A percentile compares a stretch with the other conserved stretches of the same genome.
phyloP scores from a whole-genome alignment of 164 flowering plant genomes.

The Berberis vulgaris region DNA sequence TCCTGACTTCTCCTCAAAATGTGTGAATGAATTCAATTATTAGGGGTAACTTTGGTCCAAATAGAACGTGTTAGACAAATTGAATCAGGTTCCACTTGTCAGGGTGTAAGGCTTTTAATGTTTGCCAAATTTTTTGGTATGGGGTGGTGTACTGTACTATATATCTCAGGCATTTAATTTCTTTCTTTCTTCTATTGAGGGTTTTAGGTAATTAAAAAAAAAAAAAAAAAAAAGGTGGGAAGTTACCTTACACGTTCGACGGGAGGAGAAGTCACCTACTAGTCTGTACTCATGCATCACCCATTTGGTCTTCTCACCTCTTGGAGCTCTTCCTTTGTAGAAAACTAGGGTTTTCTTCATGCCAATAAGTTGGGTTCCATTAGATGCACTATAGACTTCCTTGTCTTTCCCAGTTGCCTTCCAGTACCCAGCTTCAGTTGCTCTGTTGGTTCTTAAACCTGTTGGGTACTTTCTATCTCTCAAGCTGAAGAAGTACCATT shows the following conservation, averaged over 20 bases:
- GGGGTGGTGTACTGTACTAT: too few relatives aligned
- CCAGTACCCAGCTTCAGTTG: conserved; percentile 86
- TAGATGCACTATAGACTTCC: conserved; percentile 40
- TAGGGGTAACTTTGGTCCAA: too few relatives aligned
- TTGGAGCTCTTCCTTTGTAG: conserved; percentile 76
- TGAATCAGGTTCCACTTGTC: too few relatives aligned
- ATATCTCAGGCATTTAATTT: too few relatives aligned
- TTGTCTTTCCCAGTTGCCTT: conserved; percentile 84
- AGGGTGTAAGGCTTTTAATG: too few relatives aligned
- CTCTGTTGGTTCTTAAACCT: conserved; percentile 70
- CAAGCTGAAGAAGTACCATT: conserved; percentile 77
- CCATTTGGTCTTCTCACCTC: conserved; percentile 74
- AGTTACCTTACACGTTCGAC: conserved; percentile 51
- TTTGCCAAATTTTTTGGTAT: too few relatives aligned
- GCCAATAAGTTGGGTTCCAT: conserved; percentile 38
- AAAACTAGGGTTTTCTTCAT: conserved; percentile 86
- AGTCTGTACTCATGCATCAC: conserved; percentile 91
- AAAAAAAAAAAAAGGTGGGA: too few relatives aligned
- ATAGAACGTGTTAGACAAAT: too few relatives aligned
- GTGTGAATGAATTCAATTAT: too few relatives aligned
- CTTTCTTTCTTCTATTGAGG: too few relatives aligned
- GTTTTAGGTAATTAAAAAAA: too few relatives aligned
- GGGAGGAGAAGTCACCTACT: conserved; percentile 61
- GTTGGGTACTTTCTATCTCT: conserved; percentile 83
- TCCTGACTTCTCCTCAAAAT: too few relatives aligned